Evolutionary conservation across 345 rosid genomes (phyloP), one percentile per base, ranked within the genome.

Genomic region (Noccaea bulbosa): DNA sequence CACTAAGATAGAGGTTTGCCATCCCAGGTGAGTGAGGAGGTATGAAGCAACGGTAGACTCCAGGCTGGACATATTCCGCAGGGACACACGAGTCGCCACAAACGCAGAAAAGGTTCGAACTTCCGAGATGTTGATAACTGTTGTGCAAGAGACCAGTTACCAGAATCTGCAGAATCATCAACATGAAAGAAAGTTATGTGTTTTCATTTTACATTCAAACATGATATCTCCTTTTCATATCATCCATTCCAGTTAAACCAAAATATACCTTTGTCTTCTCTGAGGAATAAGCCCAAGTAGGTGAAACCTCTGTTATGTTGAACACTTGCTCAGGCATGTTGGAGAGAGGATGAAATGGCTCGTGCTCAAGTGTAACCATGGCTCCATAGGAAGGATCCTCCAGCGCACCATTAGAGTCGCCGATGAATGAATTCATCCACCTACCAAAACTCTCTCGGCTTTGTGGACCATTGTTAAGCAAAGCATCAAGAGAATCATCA

Each of bases 371-470:
- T 46, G 91, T 65, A 78, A 76, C 55, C 50, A 86, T 72, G 69
- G 92, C 60, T 48, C 81, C 81, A 62, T 71, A 79, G 57, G 56
- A 58, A 40, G 84, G 77, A 64, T 77, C 87, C 73, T 81, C 84
- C 56, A 76, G 57, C 32, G 89, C 78, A 44, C 72, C 78, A 4
- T 84, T 81, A 55, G 95, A 76, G 62, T 85, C 85, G 5, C 82
- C 67, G 54, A 87, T 75, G 49, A 88, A 66, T 46, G 54, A 75
- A 78, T 83, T 78, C 75, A 91, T 83, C 99, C 98, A 94, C 78
- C 73, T 82, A 67, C 96, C 91, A 77, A 89, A 87, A 83, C 90
- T 94, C 71, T 86, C 99, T 77, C 87, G 92, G 77, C 83, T 89
- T 71, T 83, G 87, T 69, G 85, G 75, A 80, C 87, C 84, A 43